A percentile compares a stretch with the other conserved stretches of the same genome.
Evolutionary conservation across 352 stramenopile genomes (phyloP).

Genomic region (Phytophthora lateralis): DNA sequence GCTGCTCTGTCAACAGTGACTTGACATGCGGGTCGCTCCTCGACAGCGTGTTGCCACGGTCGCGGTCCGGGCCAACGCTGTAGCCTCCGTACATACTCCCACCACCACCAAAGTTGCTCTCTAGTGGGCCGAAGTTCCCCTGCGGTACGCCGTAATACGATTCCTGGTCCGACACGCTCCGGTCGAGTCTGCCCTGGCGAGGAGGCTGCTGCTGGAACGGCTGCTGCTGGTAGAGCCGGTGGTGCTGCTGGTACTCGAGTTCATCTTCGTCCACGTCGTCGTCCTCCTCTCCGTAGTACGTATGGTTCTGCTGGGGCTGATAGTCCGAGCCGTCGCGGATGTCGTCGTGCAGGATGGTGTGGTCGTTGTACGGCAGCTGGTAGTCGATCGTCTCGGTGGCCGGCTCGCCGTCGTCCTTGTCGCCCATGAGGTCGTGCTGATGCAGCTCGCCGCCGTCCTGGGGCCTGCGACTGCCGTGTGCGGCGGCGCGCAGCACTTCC

Average conservation of each 20-base stretch:
- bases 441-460: slow-evolving; percentile 40
- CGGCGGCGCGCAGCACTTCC: slow-evolving; percentile 67
- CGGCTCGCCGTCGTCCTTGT: slow-evolving; percentile 41
- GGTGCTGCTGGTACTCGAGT: slow-evolving; percentile 42
- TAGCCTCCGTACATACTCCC: slow-evolving; percentile 33
- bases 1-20: slow-evolving; percentile 65
- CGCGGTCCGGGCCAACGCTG: slow-evolving; percentile 10
- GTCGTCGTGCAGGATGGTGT: slow-evolving; percentile 44
- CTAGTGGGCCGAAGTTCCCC: slow-evolving; percentile 19
- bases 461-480: slow-evolving; percentile 35
- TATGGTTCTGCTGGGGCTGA: slow-evolving; percentile 42
- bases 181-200: slow-evolving; percentile 24
- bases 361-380: slow-evolving; percentile 43
- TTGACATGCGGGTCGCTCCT: slow-evolving; percentile 52
- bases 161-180: slow-evolving; percentile 37
- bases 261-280: slow-evolving; percentile 42
- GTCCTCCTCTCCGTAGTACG: slow-evolving; percentile 41
- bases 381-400: slow-evolving; percentile 47
- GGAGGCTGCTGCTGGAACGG: slow-evolving; percentile 27
- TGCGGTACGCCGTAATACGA: slow-evolving; percentile 29
- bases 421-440: slow-evolving; percentile 24
- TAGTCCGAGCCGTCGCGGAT: slow-evolving; percentile 31
- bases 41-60: slow-evolving; percentile 23
- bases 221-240: slow-evolving; percentile 39
- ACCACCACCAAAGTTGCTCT: slow-evolving; percentile 23